Evolutionary conservation across 768 basidiomycete species (phyloP), one percentile per base, ranked within the genome.

Genomic region (Tulasnella calospora): DNA sequence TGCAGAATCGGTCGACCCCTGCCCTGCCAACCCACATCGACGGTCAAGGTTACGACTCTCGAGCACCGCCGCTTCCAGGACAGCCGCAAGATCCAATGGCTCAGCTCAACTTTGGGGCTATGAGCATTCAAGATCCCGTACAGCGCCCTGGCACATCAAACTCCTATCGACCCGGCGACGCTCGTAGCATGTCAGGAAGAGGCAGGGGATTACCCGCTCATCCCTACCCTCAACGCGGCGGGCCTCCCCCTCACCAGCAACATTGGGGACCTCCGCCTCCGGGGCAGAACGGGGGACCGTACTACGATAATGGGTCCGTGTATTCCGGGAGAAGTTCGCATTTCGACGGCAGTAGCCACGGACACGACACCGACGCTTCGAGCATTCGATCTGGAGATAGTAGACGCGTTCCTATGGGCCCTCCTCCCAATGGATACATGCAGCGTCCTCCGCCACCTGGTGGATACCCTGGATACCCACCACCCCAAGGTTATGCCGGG

Each of bases 101-200:
- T 72, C 86, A 88, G 67, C 78, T 81, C 10, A 87, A 88, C 79
- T 80, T 83, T 19, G 83, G 80, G 13, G 86, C 84, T 81, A 81
- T 81, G 76, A 83, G 86, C 79, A 85, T 85, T 44, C 85, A 86
- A 33, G 75, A 76, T 67, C 47, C 75, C 1, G 27, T 51, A 27
- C 46, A 17, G 27, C 75, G 35, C 3, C 27, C 47, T 55, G 35
- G 47, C 33, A 76, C 47, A 33, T 76, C 75, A 35, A 55, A 76
- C 51, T 61, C 47, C 38, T 76, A 51, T 35, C 46, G 47, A 61
- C 46, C 46, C n/a, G 55, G 55, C n/a, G 36, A 61, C 30, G 46
- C 33, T 51, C 46, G 51, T 55, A 44, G 51, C 27, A 57, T 57
- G 55, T 23, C 55, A n/a, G n/a, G 61, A 67, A 5, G 61, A 33